These are phyloP conservation scores for Leccinum fallax DNA, from an alignment of 1,284 basidiomycete species.

Conservation along the genomic window DNA sequence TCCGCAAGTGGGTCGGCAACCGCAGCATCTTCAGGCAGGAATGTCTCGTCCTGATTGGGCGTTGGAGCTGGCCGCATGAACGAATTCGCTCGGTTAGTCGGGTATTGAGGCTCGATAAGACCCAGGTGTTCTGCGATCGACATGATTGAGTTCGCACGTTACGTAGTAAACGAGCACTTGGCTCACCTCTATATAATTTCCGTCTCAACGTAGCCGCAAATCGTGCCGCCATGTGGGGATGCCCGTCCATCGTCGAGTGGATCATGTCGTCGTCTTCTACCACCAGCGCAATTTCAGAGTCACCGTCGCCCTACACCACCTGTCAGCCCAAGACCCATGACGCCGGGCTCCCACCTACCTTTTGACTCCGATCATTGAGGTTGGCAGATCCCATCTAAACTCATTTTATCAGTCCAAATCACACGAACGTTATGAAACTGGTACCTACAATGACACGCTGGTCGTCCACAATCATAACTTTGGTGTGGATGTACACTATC, in stretches of 20 bases:
- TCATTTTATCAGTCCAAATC: slow-evolving; percentile 1
- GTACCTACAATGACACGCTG: slow-evolving; percentile 75
- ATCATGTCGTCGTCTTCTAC: slow-evolving; percentile 87
- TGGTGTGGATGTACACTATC: slow-evolving; percentile 78
- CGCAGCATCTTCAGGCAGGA: slow-evolving; percentile 56
- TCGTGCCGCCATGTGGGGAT: slow-evolving; percentile 64
- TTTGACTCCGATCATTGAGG: slow-evolving; percentile 85
- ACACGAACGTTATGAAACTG: neutral
- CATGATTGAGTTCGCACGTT: neutral
- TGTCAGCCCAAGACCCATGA: slow-evolving; percentile 11
- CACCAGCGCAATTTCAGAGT: slow-evolving; percentile 90
- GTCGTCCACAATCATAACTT: slow-evolving; percentile 95
- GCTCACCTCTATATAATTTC: slow-evolving; percentile 70
- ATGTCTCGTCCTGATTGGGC: slow-evolving; percentile 68
- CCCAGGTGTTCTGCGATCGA: slow-evolving; percentile 79
- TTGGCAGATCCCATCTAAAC: slow-evolving; percentile 85
- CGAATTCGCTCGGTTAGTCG: slow-evolving; percentile 45
- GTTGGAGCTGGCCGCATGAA: slow-evolving; percentile 82
- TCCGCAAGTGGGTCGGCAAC: slow-evolving; percentile 84
- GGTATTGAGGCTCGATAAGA: slow-evolving; percentile 67
- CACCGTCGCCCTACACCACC: slow-evolving; percentile 72
- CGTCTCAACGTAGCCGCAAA: slow-evolving; percentile 81
- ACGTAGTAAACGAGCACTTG: neutral
- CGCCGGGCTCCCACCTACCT: slow-evolving; percentile 40
- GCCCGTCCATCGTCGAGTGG: slow-evolving; percentile 77